These are phyloP conservation scores for Breviolum minutum DNA, from an alignment of 73 alveolate species.

Conservation along the genomic window DNA sequence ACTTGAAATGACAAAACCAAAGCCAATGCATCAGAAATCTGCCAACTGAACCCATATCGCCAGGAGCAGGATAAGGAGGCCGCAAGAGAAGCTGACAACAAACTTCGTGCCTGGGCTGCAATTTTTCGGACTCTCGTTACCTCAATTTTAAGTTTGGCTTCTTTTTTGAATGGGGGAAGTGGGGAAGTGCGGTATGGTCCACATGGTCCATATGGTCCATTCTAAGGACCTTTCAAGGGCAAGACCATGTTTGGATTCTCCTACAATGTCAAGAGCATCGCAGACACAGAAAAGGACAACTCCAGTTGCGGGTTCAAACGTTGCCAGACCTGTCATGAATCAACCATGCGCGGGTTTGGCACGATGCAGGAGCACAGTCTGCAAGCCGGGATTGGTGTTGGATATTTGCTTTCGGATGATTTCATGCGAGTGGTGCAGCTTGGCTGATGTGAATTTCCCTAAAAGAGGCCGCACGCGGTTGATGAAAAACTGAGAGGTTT, in stretches of 20 bases:
- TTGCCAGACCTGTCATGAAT: background rate
- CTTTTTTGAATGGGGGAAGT: background rate
- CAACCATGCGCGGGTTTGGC: background rate
- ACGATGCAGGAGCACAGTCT: conserved; percentile 53
- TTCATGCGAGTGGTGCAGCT: conserved; percentile 17
- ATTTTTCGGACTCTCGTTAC: background rate
- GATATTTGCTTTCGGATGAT: conserved; percentile 28
- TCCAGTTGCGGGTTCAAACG: background rate
- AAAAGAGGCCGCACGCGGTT: too few species aligned
- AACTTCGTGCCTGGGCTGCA: background rate
- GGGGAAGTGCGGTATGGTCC: background rate
- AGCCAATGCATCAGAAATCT: too few species aligned
- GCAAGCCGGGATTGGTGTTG: conserved; percentile 75
- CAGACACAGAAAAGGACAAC: background rate
- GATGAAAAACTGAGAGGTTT: too few species aligned
- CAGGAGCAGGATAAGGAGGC: conserved; percentile 53
- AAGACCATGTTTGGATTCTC: conserved; percentile 36
- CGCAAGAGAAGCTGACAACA: conserved; percentile 38
- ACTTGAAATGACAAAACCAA: too few species aligned
- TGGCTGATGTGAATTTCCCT: background rate
- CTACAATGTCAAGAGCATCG: background rate
- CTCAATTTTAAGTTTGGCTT: background rate
- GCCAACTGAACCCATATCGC: too few species aligned
- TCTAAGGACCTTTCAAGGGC: conserved; percentile 20
- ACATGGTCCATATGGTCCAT: background rate